These are phyloP conservation scores for Gossypium turneri DNA, from an alignment of 345 rosid genomes.

Conservation along the genomic window DNA sequence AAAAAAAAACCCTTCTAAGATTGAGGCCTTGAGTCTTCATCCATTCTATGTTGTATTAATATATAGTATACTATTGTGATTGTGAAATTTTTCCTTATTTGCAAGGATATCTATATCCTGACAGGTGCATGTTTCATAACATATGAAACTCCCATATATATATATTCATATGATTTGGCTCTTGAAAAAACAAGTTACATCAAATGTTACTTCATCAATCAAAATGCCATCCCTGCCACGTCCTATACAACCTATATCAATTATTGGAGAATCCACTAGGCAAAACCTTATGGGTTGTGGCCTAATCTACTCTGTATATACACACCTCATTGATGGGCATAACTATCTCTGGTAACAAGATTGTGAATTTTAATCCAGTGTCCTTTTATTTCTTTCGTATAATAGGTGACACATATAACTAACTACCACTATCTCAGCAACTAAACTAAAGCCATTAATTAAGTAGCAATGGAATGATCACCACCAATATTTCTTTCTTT, in stretches of 20 bases:
- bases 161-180: not conserved
- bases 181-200: slow-evolving; percentile 2
- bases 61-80: too few relatives aligned
- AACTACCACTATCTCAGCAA: not conserved
- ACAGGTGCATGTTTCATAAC: not conserved
- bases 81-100: too few relatives aligned
- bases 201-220: not conserved
- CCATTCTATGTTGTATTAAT: too few relatives aligned
- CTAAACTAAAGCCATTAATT: not conserved
- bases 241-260: not conserved
- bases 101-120: not conserved
- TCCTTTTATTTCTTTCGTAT: not conserved
- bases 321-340: not conserved
- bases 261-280: not conserved
- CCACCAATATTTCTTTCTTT: not conserved
- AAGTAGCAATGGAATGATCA: not conserved
- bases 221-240: not conserved
- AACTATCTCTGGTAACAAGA: not conserved
- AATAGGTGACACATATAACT: not conserved
- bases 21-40: too few relatives aligned
- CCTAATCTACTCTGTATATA: not conserved
- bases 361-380: not conserved
- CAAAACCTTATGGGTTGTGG: not conserved
- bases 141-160: not conserved
- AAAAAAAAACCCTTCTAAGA: too few relatives aligned